Base-by-base conservation (phyloP, 192 early-diverging fungal species). In the Funneliformis geosporum region DNA sequence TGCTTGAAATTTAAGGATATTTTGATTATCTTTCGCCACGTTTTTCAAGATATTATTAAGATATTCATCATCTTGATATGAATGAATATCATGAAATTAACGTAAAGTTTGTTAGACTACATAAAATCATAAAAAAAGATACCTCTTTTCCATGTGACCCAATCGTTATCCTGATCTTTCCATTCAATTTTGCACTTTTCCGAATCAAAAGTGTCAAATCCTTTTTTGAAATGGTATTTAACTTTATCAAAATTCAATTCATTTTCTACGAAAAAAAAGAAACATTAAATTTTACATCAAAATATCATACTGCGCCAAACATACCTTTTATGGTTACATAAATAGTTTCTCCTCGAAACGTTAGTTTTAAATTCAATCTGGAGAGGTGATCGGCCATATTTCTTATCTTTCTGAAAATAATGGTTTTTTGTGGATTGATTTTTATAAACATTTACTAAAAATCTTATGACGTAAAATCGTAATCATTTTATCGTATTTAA, bases 101-200 rank as follows among this genome's bases (percentile, higher is more conserved):
- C 25, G 25, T 61, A 2, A 25, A 25, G 25, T 25, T 61, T 9
- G 23, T 25, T 1, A 62, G 3, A 62, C 0, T 0, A 61, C 8
- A 21, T 8, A 60, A 3, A 60, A 60, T 14, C 5, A 60, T 9
- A 14, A 60, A n/a, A 60, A 60, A 6, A 60, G 5, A 9, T 64
- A 27, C 61, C 61, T 27, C 25, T 28, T 64, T 64, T 27, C n/a
- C n/a, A 64, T 28, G 10, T 18, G 8, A 64, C 27, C 61, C 61
- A 64, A 25, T 64, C 61, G 3, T 23, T 8, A 64, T 64, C 61
- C 10, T 27, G 23, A 64, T 27, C 27, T 64, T 28, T 64, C 61
- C 61, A 64, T 64, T 64, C 23, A 4, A 71, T 71, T 71, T 23
- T 46, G 18, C 14, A 43, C 14, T 71, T 46, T 38, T 71, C 69